Conservation (phyloP, 1,139 yeast genomes). For the Meyerozyma carpophila region DNA sequence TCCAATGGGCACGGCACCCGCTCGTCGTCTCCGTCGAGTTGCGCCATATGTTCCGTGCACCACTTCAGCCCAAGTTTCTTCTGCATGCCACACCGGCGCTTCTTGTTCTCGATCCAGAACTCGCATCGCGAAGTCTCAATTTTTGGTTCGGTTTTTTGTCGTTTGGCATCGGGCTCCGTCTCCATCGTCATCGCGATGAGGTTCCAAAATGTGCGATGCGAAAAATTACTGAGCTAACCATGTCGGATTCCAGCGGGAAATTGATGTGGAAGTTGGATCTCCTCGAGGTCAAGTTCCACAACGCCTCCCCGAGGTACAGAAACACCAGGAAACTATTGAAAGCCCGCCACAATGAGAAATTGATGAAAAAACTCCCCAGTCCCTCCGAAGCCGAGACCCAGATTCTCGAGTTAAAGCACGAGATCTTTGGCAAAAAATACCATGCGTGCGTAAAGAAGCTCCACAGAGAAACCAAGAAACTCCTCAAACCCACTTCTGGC, state of each 20-base stretch:
- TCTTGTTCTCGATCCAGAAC: constrained; percentile 41
- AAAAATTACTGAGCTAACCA: neutral
- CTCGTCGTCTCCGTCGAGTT: constrained; percentile 6
- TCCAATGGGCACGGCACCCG: constrained; percentile 66
- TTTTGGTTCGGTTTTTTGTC: neutral
- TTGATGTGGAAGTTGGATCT: constrained; percentile 47
- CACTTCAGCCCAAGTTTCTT: constrained; percentile 43
- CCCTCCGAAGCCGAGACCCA: constrained; percentile 38
- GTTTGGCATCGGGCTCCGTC: neutral
- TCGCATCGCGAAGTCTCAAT: constrained; percentile 32
- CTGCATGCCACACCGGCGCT: constrained; percentile 58
- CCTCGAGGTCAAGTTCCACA: constrained; percentile 42
- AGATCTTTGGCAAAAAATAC: constrained; percentile 45
- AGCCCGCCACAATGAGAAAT: constrained; percentile 42
- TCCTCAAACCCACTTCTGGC: constrained; percentile 19
- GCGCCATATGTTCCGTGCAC: constrained; percentile 59
- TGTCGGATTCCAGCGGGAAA: constrained; percentile 5
- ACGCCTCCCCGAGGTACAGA: constrained; percentile 46
- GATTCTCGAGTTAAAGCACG: constrained; percentile 40
- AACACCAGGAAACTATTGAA: constrained; percentile 46
- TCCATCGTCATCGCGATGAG: constrained; percentile 1
- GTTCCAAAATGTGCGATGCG: neutral
- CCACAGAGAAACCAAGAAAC: constrained; percentile 26
- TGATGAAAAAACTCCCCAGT: constrained; percentile 38
- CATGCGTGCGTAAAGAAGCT: constrained; percentile 43